phyloP scores from a whole-genome alignment of 805 yeast species.

The Dipodascopsis uninucleata region DNA sequence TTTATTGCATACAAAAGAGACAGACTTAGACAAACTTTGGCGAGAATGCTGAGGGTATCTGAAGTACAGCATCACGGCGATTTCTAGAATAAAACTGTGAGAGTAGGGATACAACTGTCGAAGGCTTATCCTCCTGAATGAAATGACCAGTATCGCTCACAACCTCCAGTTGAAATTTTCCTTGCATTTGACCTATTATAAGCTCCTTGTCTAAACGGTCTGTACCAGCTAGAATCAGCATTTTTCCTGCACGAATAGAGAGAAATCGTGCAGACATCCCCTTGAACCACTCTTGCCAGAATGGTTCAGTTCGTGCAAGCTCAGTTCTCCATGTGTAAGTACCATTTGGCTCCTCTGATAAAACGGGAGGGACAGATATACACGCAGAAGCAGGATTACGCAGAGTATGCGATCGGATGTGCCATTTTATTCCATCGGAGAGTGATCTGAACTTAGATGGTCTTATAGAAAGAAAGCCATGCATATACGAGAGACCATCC shows the following conservation, averaged over 20 bases:
- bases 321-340: slow-evolving; percentile 61
- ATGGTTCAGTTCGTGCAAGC: slow-evolving; percentile 55
- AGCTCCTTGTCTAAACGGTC: slow-evolving; percentile 81
- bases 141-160: slow-evolving; percentile 85
- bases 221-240: slow-evolving; percentile 81
- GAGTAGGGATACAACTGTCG: too few relatives aligned
- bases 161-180: slow-evolving; percentile 81
- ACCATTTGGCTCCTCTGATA: slow-evolving; percentile 36
- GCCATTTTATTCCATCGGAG: slow-evolving; percentile 77
- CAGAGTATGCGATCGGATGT: slow-evolving; percentile 53
- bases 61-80: too few relatives aligned
- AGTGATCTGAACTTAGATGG: slow-evolving; percentile 57
- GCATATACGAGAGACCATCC: slow-evolving; percentile 63
- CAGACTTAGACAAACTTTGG: too few relatives aligned
- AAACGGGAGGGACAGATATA: slow-evolving; percentile 72
- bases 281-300: slow-evolving; percentile 78
- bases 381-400: slow-evolving; percentile 59
- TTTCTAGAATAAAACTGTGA: too few relatives aligned
- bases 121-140: slow-evolving; percentile 92
- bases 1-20: too few relatives aligned
- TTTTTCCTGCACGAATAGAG: slow-evolving; percentile 52
- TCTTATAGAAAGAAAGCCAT: slow-evolving; percentile 56
- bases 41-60: too few relatives aligned
- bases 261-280: slow-evolving; percentile 58
- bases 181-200: slow-evolving; percentile 98